phyloP scores from a whole-genome alignment of 1,139 yeast species.

The Groenewaldozyma auringiensis region DNA sequence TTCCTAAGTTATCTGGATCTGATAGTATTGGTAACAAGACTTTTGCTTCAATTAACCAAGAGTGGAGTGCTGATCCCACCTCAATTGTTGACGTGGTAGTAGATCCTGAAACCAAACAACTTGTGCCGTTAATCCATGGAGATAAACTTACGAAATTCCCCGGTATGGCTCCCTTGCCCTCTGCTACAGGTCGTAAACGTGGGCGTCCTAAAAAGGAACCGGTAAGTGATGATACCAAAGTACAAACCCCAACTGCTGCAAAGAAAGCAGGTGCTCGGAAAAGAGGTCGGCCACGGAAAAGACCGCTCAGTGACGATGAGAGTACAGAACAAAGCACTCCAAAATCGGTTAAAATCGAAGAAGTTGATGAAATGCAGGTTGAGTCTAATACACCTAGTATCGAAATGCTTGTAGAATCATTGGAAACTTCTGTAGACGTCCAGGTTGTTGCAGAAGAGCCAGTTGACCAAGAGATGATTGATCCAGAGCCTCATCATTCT shows the following conservation, averaged over 20 bases:
- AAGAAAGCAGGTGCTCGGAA: background rate
- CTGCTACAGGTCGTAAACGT: constrained; percentile 18
- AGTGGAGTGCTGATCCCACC: constrained; percentile 18
- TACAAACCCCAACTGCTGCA: background rate
- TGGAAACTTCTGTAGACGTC: background rate
- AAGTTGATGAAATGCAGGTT: background rate
- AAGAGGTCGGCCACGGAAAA: background rate
- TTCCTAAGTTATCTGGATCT: constrained; percentile 8
- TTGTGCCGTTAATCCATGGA: constrained; percentile 20
- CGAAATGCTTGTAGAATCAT: background rate
- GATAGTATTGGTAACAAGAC: constrained; percentile 9
- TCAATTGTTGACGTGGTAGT: constrained; percentile 20
- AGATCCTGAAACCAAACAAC: constrained; percentile 16
- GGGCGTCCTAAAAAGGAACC: constrained; percentile 28
- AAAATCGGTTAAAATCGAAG: constrained; percentile 2
- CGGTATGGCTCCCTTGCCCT: constrained; percentile 3
- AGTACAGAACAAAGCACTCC: background rate
- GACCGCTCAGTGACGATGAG: background rate
- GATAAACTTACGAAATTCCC: constrained; percentile 5
- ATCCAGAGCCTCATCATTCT: background rate
- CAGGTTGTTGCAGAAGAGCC: background rate
- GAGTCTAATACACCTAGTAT: background rate
- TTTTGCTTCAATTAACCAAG: constrained; percentile 18
- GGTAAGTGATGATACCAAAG: constrained; percentile 2
- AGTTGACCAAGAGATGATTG: background rate